These are phyloP conservation scores for Anthostomella pinea DNA, from an alignment of 2,329 filamentous ascomycete genomes.

Conservation along the genomic window DNA sequence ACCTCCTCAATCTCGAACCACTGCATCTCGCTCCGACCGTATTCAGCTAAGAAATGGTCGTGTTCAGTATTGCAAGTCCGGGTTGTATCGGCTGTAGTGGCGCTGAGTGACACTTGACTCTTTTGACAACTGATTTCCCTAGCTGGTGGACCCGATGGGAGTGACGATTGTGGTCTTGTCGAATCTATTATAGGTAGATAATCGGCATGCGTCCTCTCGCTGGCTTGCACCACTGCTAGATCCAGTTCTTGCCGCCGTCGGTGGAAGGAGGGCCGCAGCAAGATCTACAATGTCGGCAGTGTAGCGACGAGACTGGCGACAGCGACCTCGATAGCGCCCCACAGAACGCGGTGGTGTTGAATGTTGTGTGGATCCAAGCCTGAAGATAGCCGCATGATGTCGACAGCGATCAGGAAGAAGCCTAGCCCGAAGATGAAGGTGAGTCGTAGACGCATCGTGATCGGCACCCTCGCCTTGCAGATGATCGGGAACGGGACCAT, in stretches of 20 bases:
- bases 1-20: constrained; percentile 11
- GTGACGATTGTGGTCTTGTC: no score
- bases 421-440: constrained; percentile 6
- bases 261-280: constrained; percentile 3
- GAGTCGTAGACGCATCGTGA: constrained; percentile 3
- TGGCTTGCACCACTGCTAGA: no score
- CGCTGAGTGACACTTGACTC: no score
- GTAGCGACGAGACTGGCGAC: constrained; percentile 12
- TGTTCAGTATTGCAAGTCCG: constrained; percentile 3
- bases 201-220: not conserved
- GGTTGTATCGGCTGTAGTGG: no score
- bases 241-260: not conserved
- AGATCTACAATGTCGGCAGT: constrained; percentile 12
- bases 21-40: not conserved
- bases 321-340: constrained; percentile 14
- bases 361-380: constrained; percentile 5
- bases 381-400: constrained; percentile 12
- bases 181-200: not conserved
- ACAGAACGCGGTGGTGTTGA: constrained; percentile 7
- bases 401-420: constrained; percentile 9
- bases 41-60: not conserved
- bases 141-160: no score
- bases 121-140: no score
- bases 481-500: constrained; percentile 11
- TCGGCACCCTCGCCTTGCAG: constrained; percentile 1